phyloP scores from a whole-genome alignment of 495 filamentous ascomycete species.

The Penicillium psychrofluorescens region DNA sequence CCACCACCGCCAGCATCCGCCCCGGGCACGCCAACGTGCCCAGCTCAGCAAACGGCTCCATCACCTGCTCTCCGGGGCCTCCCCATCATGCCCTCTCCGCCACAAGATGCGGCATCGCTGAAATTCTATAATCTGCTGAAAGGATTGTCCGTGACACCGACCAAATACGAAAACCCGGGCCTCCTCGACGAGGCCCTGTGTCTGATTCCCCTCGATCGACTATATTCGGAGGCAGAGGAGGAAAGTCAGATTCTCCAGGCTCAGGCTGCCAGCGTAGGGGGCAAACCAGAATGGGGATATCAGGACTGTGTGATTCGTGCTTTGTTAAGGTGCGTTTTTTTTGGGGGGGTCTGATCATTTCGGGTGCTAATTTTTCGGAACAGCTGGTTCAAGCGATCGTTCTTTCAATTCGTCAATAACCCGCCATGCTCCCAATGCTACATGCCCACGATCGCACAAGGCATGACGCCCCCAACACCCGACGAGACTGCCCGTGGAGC shows the following conservation, averaged over 20 bases:
- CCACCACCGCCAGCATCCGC: slow-evolving; percentile 28
- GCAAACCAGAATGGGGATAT: slow-evolving; percentile 90
- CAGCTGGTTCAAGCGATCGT: slow-evolving; percentile 92
- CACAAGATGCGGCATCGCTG: slow-evolving; percentile 62
- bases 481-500: slow-evolving; percentile 88
- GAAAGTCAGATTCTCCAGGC: slow-evolving; percentile 81
- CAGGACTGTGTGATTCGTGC: slow-evolving; percentile 95
- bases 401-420: slow-evolving; percentile 97
- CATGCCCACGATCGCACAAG: slow-evolving; percentile 74
- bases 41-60: slow-evolving; percentile 41
- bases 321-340: slow-evolving; percentile 56
- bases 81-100: slow-evolving; percentile 74
- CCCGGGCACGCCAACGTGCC: slow-evolving; percentile 25
- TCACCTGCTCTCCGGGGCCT: slow-evolving; percentile 58
- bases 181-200: slow-evolving; percentile 87
- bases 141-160: slow-evolving; percentile 74
- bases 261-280: slow-evolving; percentile 75
- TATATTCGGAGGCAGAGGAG: slow-evolving; percentile 92
- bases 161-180: slow-evolving; percentile 94
- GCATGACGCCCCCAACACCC: slow-evolving; percentile 73
- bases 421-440: slow-evolving; percentile 74
- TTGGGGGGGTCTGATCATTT: too few species aligned
- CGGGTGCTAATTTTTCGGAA: too few species aligned
- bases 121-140: slow-evolving; percentile 82
- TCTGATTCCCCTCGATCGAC: slow-evolving; percentile 78